Evolutionary conservation across 2,329 filamentous ascomycete species (phyloP).

Genomic region (Penicillium paneum): DNA sequence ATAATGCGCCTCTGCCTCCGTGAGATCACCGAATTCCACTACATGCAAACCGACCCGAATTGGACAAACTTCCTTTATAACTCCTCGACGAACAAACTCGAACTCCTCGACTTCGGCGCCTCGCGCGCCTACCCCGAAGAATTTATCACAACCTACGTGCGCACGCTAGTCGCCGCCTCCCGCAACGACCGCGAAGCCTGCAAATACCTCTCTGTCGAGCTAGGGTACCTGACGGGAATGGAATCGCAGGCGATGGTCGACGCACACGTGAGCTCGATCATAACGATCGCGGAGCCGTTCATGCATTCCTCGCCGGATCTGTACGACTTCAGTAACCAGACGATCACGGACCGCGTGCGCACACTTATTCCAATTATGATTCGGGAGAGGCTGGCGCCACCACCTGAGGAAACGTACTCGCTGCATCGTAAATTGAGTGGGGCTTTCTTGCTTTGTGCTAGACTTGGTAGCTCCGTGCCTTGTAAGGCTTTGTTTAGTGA

Average conservation of each 20-base stretch:
- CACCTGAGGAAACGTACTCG: constrained; percentile 96
- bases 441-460: constrained; percentile 87
- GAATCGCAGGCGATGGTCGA: constrained; percentile 84
- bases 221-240: constrained; percentile 89
- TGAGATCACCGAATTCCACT: constrained; percentile 90
- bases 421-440: constrained; percentile 93
- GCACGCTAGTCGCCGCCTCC: constrained; percentile 75
- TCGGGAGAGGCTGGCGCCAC: constrained; percentile 78
- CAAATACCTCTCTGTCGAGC: constrained; percentile 64
- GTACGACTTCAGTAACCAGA: constrained; percentile 92
- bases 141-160: constrained; percentile 78
- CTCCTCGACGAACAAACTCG: constrained; percentile 64
- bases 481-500: constrained; percentile 73
- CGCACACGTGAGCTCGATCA: constrained; percentile 81
- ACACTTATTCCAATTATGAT: constrained; percentile 90
- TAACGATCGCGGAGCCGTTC: constrained; percentile 92
- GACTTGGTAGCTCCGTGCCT: constrained; percentile 74
- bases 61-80: constrained; percentile 99
- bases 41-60: constrained; percentile 99
- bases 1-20: constrained; percentile 87
- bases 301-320: constrained; percentile 69
- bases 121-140: constrained; percentile 76
- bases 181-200: constrained; percentile 63
- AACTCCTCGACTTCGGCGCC: constrained; percentile 93
- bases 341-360: constrained; percentile 90